Evolutionary conservation across 371 early-diverging fungal species (phyloP).

Genomic region (Mortierella sp.): DNA sequence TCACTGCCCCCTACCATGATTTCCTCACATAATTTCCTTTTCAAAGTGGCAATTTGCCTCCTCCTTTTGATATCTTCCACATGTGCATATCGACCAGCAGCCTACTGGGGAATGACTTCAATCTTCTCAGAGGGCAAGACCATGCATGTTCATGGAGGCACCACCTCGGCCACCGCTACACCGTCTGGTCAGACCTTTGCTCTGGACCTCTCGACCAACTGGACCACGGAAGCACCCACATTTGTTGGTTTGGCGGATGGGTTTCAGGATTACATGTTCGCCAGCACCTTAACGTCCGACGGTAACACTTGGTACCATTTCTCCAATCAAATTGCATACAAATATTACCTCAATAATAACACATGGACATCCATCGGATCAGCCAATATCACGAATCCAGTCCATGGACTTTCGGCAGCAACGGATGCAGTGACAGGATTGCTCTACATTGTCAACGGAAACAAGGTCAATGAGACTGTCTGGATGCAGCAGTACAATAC

Average conservation of each 20-base stretch:
- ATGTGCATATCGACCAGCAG: conserved; percentile 8
- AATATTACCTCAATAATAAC: conserved; percentile 17
- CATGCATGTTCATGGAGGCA: conserved; percentile 24
- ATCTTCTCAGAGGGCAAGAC: conserved; percentile 17
- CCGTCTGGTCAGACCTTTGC: conserved; percentile 21
- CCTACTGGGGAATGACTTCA: conserved; percentile 7
- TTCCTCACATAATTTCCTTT: too few species aligned
- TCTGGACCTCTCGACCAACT: conserved; percentile 22
- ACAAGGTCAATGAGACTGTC: neutral
- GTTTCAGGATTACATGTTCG: conserved; percentile 2
- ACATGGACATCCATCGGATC: neutral
- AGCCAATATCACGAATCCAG: neutral
- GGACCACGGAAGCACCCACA: conserved; percentile 11
- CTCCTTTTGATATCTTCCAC: too few species aligned
- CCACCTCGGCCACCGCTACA: neutral
- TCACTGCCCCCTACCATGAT: too few species aligned
- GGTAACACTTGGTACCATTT: conserved; percentile 24
- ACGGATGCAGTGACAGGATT: conserved; percentile 19
- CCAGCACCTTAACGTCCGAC: conserved; percentile 7
- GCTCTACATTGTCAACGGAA: conserved; percentile 21
- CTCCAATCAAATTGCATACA: conserved; percentile 42
- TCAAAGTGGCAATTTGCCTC: too few species aligned
- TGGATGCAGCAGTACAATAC: conserved; percentile 15
- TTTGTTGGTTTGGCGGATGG: conserved; percentile 5
- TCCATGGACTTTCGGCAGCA: neutral